phyloP scores from a whole-genome alignment of 2,329 filamentous ascomycete genomes.

The Sporothrix dimorphospora region DNA sequence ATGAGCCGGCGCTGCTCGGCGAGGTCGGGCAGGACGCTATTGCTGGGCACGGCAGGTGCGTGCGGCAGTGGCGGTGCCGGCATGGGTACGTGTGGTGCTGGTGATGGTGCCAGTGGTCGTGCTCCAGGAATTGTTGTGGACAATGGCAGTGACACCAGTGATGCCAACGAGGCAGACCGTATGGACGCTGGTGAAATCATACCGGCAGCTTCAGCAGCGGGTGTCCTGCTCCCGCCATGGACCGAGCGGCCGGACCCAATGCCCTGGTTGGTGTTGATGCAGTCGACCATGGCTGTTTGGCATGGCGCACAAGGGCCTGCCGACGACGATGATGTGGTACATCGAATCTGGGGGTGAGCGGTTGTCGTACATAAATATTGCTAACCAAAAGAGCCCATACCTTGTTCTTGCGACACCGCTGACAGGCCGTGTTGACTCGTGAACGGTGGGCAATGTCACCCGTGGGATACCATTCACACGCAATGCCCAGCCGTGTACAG shows the following conservation, averaged over 20 bases:
- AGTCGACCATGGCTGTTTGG: constrained; percentile 3
- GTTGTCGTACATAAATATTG: too few relatives aligned
- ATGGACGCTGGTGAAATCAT: not conserved
- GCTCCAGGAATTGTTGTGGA: not conserved
- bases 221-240: not conserved
- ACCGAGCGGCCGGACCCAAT: not conserved
- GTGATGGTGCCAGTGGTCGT: not conserved
- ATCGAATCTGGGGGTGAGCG: constrained; percentile 6
- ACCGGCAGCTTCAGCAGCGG: not conserved
- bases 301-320: not conserved
- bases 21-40: not conserved
- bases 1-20: constrained; percentile 19
- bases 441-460: constrained; percentile 23
- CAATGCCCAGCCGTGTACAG: constrained; percentile 17
- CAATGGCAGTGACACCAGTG: not conserved
- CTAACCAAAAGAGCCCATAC: too few relatives aligned
- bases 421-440: constrained; percentile 24
- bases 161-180: not conserved
- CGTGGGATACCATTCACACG: constrained; percentile 21
- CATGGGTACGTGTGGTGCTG: not conserved
- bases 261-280: constrained; percentile 20
- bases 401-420: constrained; percentile 23
- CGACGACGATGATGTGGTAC: not conserved
- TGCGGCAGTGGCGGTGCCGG: not conserved
- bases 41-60: too few relatives aligned